Evolutionary conservation across 805 yeast species (phyloP).

Genomic region (Metahyphopichia silvanorum): DNA sequence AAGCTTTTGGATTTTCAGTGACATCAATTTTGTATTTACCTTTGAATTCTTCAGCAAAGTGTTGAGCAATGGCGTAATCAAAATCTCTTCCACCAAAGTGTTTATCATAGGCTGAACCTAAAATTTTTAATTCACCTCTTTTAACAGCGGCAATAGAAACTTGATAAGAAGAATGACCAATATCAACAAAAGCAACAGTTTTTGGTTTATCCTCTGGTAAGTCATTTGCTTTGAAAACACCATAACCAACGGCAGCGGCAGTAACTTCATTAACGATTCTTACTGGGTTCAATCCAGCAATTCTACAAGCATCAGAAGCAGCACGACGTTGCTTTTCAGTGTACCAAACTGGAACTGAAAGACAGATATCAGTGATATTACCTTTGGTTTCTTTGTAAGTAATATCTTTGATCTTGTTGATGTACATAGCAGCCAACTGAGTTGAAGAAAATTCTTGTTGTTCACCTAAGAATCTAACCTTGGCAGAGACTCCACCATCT

Average conservation of each 20-base stretch:
- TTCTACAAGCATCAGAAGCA: constrained; percentile 87
- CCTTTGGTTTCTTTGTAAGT: constrained; percentile 80
- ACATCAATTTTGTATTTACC: constrained; percentile 92
- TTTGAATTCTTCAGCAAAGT: constrained; percentile 90
- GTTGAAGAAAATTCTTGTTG: constrained; percentile 77
- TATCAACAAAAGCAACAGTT: constrained; percentile 89
- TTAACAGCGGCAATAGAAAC: constrained; percentile 87
- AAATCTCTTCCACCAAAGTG: constrained; percentile 98
- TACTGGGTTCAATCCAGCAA: constrained; percentile 97
- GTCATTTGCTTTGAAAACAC: constrained; percentile 92
- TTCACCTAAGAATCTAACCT: constrained; percentile 81
- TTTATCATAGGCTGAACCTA: constrained; percentile 91
- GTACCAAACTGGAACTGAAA: constrained; percentile 97
- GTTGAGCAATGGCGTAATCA: constrained; percentile 90
- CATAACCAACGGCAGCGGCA: constrained; percentile 99
- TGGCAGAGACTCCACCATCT: constrained; percentile 77
- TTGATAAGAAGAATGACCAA: constrained; percentile 95
- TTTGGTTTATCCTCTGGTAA: constrained; percentile 92
- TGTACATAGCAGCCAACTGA: constrained; percentile 92
- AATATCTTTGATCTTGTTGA: constrained; percentile 82
- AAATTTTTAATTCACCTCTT: constrained; percentile 92
- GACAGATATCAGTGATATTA: constrained; percentile 79
- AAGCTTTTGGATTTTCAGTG: constrained; percentile 89
- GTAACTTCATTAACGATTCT: constrained; percentile 96
- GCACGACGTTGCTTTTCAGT: constrained; percentile 96